Conservation (phyloP, 164 flowering plant species). For the Malania oleifera region DNA sequence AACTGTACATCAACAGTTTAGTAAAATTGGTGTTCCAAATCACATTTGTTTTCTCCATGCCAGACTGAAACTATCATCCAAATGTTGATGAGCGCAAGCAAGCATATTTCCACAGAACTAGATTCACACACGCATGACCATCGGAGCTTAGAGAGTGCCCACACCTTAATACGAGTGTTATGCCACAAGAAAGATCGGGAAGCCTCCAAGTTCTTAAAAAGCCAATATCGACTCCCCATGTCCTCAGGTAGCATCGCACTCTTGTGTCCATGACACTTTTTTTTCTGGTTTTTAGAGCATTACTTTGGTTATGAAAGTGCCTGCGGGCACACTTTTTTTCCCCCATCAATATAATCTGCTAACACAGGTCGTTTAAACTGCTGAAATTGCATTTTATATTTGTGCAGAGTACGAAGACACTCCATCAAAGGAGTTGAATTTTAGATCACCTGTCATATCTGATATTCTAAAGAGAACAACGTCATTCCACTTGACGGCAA, state of each 20-base stretch:
- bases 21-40: too few species aligned
- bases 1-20: not conserved
- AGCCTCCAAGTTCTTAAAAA: constrained; percentile 71
- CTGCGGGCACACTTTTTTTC: too few species aligned
- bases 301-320: not conserved
- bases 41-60: constrained; percentile 1
- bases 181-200: constrained; percentile 83
- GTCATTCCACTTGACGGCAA: constrained; percentile 52
- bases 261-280: not conserved
- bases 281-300: not conserved
- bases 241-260: constrained; percentile 57
- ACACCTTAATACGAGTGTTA: constrained; percentile 61
- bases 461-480: constrained; percentile 48
- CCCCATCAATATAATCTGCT: too few species aligned
- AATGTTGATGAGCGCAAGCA: constrained; percentile 73
- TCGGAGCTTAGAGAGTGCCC: constrained; percentile 42
- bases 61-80: constrained; percentile 65
- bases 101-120: constrained; percentile 38
- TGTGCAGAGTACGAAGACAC: constrained; percentile 64
- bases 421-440: constrained; percentile 28
- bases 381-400: not conserved
- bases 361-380: too few species aligned
- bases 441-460: constrained; percentile 35
- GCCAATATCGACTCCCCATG: constrained; percentile 66
- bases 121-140: constrained; percentile 25